A percentile compares a stretch with the other conserved stretches of the same genome.
phyloP scores from a whole-genome alignment of 179 eudicot species.

The Beta lomatogona region DNA sequence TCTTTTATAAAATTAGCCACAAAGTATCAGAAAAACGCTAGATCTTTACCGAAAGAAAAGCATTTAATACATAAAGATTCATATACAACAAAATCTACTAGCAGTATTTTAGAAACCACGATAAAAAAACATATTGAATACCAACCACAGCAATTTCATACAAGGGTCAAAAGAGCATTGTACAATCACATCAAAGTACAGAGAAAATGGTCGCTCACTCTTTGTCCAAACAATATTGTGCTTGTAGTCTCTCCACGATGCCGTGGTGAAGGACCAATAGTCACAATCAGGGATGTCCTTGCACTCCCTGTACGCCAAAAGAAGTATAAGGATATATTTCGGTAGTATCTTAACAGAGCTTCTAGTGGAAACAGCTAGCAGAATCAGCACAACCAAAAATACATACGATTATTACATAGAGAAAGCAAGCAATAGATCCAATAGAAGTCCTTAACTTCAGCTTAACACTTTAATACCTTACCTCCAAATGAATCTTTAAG shows the following conservation, averaged over 20 bases:
- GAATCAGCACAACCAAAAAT: neutral
- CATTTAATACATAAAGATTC: neutral
- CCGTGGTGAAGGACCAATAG: constrained; percentile 97
- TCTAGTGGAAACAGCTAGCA: neutral
- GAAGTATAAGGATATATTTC: constrained; percentile 14
- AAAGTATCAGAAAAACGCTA: constrained; percentile 7
- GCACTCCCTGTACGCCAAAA: constrained; percentile 72
- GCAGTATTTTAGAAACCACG: neutral
- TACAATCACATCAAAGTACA: neutral
- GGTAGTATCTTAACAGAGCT: neutral
- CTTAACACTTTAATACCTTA: constrained; percentile 30
- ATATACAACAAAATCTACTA: neutral
- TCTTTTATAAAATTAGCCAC: neutral
- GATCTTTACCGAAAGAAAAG: neutral
- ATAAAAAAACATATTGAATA: neutral
- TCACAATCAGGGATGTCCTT: constrained; percentile 88
- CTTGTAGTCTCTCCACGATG: constrained; percentile 98
- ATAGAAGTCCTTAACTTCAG: neutral
- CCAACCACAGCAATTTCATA: neutral
- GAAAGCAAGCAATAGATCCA: neutral
- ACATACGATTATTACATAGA: neutral
- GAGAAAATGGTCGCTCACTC: constrained; percentile 57
- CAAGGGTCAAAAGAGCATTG: neutral
- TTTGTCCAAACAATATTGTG: constrained; percentile 95
- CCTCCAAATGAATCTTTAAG: constrained; percentile 99